Evolutionary conservation across 768 basidiomycete species (phyloP).

Genomic region (Lactifluus echinatus): DNA sequence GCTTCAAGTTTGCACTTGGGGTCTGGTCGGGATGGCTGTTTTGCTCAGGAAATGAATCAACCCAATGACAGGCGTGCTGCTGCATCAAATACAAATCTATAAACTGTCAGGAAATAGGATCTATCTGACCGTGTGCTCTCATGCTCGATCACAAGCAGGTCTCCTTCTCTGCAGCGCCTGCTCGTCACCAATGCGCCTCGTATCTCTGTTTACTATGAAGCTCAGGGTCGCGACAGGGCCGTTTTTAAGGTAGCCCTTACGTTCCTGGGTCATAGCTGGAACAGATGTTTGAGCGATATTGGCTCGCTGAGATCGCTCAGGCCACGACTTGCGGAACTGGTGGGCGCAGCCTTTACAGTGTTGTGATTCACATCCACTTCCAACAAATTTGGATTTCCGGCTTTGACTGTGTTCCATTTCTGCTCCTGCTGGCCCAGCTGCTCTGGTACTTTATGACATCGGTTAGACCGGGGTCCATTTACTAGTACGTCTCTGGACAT

Average conservation of each 20-base stretch:
- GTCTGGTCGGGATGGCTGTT: too few species aligned
- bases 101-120: background rate
- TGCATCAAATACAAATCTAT: background rate
- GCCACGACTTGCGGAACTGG: background rate
- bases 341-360: too few species aligned
- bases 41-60: too few species aligned
- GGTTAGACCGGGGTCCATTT: too few species aligned
- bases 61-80: background rate
- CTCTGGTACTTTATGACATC: too few species aligned
- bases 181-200: conserved; percentile 5
- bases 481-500: too few species aligned
- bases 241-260: conserved; percentile 1
- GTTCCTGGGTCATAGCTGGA: conserved; percentile 18
- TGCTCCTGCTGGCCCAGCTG: too few species aligned
- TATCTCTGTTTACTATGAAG: conserved; percentile 9
- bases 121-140: background rate
- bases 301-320: conserved; percentile 6
- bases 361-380: too few species aligned
- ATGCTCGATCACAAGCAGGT: too few species aligned
- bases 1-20: too few species aligned
- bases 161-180: background rate
- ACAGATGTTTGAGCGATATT: conserved; percentile 13
- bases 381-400: too few species aligned
- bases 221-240: conserved; percentile 8
- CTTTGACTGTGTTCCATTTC: too few species aligned